Base-by-base conservation (phyloP, 2,329 filamentous ascomycete species). In the Dactylellina leptospora region DNA sequence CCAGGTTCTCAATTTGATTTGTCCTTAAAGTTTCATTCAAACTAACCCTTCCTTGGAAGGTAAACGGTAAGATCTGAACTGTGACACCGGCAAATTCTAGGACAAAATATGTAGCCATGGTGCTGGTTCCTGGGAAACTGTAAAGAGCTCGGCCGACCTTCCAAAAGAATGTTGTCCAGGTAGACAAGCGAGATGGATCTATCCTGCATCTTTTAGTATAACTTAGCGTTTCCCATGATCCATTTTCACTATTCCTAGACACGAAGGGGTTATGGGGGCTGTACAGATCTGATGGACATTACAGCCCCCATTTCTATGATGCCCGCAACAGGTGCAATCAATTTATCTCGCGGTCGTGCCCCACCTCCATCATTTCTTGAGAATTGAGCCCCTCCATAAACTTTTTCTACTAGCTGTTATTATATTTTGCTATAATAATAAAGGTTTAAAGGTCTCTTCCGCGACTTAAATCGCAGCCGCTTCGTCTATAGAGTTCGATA, bases 11-110 rank as follows among this genome's bases (percentile, higher is more conserved):
- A 54, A 56, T 33, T 13, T n/a, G 28, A 64, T 50, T 50, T 56
- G 20, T 30, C 50, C 40, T 36, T 55, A 56, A 56, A 30, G 50
- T 56, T 64, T 48, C 36, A 1, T 23, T 11, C 1, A 38, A 42
- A 11, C 51, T 64, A 64, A 27, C 23, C 60, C 44, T 42, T 22
- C 53, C 56, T 18, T n/a, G 60, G 60, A 64, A 64, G 60, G 60
- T 64, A 18, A 50, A 25, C 13, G 28, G 60, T 56, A 44, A 56
- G 27, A 50, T 64, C 50, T 48, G 28, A 38, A 40, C 28, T 22
- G 23, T 40, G 51, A 56, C 44, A 56, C 51, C 40, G 16, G 50
- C 47, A 27, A 54, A 54, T 6, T 54, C 23, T 54, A 16, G 28
- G 11, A 30, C 48, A 45, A 56, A 20, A 33, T 18, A 8, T 23